These are phyloP conservation scores for Myotisia sp. DNA, from an alignment of 2,329 filamentous ascomycete genomes.

Conservation along the genomic window DNA sequence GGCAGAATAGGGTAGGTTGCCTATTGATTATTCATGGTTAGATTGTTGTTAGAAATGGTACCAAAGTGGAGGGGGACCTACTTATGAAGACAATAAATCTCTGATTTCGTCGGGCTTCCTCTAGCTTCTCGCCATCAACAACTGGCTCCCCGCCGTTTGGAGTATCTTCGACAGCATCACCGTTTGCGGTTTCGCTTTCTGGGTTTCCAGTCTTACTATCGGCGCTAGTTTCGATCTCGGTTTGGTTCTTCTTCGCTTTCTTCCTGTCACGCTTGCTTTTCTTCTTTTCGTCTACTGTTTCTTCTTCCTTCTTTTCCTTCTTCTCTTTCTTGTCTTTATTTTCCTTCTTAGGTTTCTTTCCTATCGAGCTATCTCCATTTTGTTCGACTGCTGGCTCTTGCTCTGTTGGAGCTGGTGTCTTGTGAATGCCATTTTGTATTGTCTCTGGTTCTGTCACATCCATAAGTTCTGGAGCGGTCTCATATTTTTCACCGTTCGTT, in stretches of 20 bases:
- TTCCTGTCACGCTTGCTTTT: conserved; percentile 12
- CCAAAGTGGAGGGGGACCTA: conserved; percentile 21
- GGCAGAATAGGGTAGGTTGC: conserved; percentile 78
- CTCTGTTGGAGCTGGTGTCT: conserved; percentile 3
- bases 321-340: conserved; percentile 14
- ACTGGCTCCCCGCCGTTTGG: conserved; percentile 12
- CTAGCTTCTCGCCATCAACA: conserved; percentile 11
- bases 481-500: no score
- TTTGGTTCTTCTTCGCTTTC: conserved; percentile 9
- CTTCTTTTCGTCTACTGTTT: conserved; percentile 15
- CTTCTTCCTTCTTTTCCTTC: conserved; percentile 13
- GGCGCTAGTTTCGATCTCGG: conserved; percentile 15
- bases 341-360: conserved; percentile 11
- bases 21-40: conserved; percentile 30
- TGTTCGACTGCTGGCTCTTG: conserved; percentile 12
- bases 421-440: no score
- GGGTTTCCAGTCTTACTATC: conserved; percentile 15
- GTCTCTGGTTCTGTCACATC: no score
- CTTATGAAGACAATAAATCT: conserved; percentile 69
- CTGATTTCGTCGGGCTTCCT: conserved; percentile 25
- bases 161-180: conserved; percentile 8
- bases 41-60: conserved; percentile 10
- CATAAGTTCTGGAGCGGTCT: no score
- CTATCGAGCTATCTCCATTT: conserved; percentile 13
- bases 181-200: conserved; percentile 8